Evolutionary conservation across 176 grass and related monocot genomes (phyloP), one percentile per base, ranked within the genome.

Genomic region (Tillandsia leiboldiana): DNA sequence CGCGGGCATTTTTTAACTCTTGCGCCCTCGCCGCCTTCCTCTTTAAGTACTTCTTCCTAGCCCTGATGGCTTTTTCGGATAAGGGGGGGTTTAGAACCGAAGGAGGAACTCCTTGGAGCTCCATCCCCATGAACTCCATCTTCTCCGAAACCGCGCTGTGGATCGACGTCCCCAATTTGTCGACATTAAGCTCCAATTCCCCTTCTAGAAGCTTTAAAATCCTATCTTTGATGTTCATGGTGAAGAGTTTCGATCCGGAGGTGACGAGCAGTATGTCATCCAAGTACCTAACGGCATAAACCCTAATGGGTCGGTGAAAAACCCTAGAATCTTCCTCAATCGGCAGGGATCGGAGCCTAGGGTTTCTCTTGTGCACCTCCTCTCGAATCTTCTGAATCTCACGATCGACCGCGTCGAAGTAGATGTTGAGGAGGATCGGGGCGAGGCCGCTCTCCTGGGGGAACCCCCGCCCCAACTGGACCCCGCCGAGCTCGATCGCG

Each of bases 41-140:
- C 50, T 96, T 96, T 49, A 96, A 72, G 71, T 85, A 89, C 80
- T 87, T 96, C 65, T 96, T 96, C 71, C 74, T 91, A 24, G 92
- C 88, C 52, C 92, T 76, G 59, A 89, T 89, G 0, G 88, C 92
- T 77, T 92, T 96, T 82, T 96, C 86, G 24, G 86, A 87, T 86
- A 96, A 85, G 15, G 88, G 83, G 8, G 88, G 92, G 68, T 83
- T 77, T 29, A 96, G 53, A 14, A 96, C 86, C 20, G 92, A 92
- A 33, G 88, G 92, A 9, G 58, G 79, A 68, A 92, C 92, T 12
- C 88, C 92, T 77, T 96, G 92, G n/a, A 96, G 73, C 64, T 92
- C 92, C 84, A 88, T 85, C 42, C 88, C 88, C 50, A 96, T 61
- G 67, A 92, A 92, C 2, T 88, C 83, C 66, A 96, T 85, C 84